Evolutionary conservation across 257 asterid genomes (phyloP).

Genomic region (Solanum phureja): DNA sequence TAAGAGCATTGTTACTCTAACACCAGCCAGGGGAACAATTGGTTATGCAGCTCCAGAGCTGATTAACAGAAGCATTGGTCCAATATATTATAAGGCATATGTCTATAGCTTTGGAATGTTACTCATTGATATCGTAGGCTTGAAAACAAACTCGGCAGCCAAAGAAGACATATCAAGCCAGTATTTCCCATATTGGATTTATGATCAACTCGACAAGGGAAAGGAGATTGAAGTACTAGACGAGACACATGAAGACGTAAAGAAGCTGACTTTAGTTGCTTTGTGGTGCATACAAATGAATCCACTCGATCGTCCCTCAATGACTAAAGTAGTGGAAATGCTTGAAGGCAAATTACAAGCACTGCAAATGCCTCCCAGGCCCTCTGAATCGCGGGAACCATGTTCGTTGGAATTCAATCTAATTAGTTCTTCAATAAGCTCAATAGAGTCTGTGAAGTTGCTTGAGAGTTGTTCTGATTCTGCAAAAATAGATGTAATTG

Average conservation of each 20-base stretch:
- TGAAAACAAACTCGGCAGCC: neutral
- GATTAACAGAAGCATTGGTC: constrained; percentile 8
- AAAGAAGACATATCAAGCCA: neutral
- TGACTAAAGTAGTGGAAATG: constrained; percentile 9
- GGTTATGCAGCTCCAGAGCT: constrained; percentile 22
- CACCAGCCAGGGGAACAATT: constrained; percentile 11
- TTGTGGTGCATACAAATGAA: constrained; percentile 18
- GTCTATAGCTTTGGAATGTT: constrained; percentile 19
- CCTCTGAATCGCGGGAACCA: neutral
- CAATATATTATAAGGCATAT: constrained; percentile 10
- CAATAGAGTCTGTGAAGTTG: neutral
- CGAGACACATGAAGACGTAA: constrained; percentile 1
- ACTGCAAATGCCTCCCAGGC: constrained; percentile 5
- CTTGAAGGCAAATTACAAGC: neutral
- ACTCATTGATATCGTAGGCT: constrained; percentile 10
- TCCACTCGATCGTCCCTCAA: constrained; percentile 10
- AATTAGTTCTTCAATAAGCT: neutral
- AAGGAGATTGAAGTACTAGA: neutral
- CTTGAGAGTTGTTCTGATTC: neutral
- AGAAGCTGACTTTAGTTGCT: constrained; percentile 3
- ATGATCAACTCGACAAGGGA: neutral
- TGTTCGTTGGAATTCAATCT: neutral
- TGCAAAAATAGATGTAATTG: neutral
- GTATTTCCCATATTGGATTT: constrained; percentile 5
- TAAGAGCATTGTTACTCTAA: neutral